Evolutionary conservation across 495 filamentous ascomycete genomes (phyloP).

Genomic region (Neurospora discreta): DNA sequence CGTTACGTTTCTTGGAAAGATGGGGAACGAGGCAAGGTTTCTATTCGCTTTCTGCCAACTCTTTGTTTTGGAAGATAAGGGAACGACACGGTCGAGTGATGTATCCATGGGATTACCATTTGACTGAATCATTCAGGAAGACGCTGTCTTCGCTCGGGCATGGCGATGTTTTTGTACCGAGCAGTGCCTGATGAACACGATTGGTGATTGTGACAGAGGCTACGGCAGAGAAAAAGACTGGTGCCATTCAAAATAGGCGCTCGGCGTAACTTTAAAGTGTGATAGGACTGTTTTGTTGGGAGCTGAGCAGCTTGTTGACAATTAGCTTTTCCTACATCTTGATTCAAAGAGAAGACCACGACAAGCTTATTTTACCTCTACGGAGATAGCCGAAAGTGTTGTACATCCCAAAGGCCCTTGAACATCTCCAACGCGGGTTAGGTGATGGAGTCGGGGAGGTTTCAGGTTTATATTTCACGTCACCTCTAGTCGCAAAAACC

Average conservation of each 20-base stretch:
- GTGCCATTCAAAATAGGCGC: neutral
- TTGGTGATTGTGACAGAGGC: neutral
- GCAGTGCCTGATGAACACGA: neutral
- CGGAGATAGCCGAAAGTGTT: neutral
- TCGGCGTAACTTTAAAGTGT: neutral
- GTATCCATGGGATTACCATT: neutral
- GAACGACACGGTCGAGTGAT: neutral
- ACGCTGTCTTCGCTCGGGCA: neutral
- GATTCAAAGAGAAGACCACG: neutral
- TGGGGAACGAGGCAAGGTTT: neutral
- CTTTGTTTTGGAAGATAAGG: neutral
- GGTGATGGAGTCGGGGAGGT: neutral
- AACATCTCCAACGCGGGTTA: neutral
- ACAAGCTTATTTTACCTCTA: neutral
- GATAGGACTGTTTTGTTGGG: neutral
- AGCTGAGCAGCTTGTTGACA: neutral
- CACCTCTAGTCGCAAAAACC: neutral
- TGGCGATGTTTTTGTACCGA: too few relatives aligned
- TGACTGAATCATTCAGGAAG: neutral
- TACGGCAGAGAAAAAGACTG: neutral
- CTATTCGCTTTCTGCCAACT: neutral
- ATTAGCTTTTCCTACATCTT: neutral
- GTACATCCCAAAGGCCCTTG: neutral
- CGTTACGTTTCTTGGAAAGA: neutral
- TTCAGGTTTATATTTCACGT: neutral